Conservation (phyloP, 805 yeast genomes). For the Kuraishia hungarica region DNA sequence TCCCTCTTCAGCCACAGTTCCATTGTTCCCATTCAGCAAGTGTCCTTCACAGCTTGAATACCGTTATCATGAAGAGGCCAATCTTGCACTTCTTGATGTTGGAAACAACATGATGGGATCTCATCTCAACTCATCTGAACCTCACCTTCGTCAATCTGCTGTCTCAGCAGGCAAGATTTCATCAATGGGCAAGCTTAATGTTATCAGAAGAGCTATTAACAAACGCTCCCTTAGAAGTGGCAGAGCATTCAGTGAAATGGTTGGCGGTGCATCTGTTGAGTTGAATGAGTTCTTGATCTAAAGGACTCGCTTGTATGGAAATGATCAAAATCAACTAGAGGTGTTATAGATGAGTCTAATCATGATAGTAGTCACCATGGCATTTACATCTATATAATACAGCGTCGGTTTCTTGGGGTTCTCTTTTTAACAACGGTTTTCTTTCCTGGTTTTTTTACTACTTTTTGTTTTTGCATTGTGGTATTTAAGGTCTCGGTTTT, state of each 20-base stretch:
- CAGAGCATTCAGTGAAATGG: conserved; percentile 21
- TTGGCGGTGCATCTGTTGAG: conserved; percentile 14
- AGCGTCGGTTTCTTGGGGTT: not conserved
- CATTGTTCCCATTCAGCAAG: not conserved
- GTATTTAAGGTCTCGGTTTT: conserved; percentile 1
- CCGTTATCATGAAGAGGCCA: conserved; percentile 18
- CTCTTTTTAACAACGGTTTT: not conserved
- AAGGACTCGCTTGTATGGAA: not conserved
- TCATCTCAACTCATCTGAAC: conserved; percentile 2
- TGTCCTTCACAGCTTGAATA: conserved; percentile 10
- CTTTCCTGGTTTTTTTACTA: not conserved
- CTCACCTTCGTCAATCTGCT: conserved; percentile 2
- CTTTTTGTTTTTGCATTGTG: conserved; percentile 1
- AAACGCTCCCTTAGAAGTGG: conserved; percentile 22
- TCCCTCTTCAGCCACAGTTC: not conserved
- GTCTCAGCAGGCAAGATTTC: conserved; percentile 1
- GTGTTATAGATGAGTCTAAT: no score
- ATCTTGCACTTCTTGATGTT: conserved; percentile 16
- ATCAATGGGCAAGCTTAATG: conserved; percentile 1
- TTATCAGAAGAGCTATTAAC: conserved; percentile 18
- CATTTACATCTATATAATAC: not conserved
- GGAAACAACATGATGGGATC: not conserved
- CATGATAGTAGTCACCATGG: no score
- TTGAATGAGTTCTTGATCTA: conserved; percentile 16
- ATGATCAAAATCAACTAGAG: no score